phyloP scores from a whole-genome alignment of 805 yeast species.

The Candida mattraensis region DNA sequence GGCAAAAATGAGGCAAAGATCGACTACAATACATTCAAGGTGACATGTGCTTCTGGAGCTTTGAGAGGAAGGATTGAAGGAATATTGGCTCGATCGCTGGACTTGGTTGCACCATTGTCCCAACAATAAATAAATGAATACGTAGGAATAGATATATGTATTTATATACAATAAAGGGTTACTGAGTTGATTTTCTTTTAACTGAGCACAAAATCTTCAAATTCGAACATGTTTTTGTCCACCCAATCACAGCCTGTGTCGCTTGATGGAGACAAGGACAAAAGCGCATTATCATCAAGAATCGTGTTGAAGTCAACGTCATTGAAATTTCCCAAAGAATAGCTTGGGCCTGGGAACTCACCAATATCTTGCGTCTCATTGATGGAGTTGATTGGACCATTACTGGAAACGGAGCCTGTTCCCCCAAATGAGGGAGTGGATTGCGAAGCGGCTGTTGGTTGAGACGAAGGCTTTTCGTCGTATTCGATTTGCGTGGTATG shows the following conservation, averaged over 20 bases:
- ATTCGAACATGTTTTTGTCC: slow-evolving; percentile 46
- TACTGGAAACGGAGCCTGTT: too few species aligned
- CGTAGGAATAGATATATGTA: slow-evolving; percentile 1
- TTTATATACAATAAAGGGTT: slow-evolving; percentile 3
- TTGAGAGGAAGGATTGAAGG: slow-evolving; percentile 81
- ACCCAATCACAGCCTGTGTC: slow-evolving; percentile 63
- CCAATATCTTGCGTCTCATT: not conserved
- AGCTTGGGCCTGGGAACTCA: slow-evolving; percentile 1
- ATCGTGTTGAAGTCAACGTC: slow-evolving; percentile 30
- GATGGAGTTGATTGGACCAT: too few species aligned
- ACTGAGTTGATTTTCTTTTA: slow-evolving; percentile 2
- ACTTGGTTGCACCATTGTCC: slow-evolving; percentile 81
- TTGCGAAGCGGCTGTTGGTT: not conserved
- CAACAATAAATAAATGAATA: slow-evolving; percentile 21
- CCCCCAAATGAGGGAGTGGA: slow-evolving; percentile 1
- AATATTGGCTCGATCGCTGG: slow-evolving; percentile 73
- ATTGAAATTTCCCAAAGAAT: slow-evolving; percentile 14
- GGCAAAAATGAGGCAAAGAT: slow-evolving; percentile 76
- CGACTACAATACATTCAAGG: slow-evolving; percentile 62
- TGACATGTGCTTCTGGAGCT: slow-evolving; percentile 70
- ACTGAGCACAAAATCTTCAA: slow-evolving; percentile 29
- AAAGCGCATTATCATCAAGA: slow-evolving; percentile 20
- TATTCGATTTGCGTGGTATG: slow-evolving; percentile 10
- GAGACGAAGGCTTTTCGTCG: not conserved
- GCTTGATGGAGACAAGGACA: slow-evolving; percentile 30